Conservation (phyloP, 2,329 filamentous ascomycete species). For the Verticillium dahliae region DNA sequence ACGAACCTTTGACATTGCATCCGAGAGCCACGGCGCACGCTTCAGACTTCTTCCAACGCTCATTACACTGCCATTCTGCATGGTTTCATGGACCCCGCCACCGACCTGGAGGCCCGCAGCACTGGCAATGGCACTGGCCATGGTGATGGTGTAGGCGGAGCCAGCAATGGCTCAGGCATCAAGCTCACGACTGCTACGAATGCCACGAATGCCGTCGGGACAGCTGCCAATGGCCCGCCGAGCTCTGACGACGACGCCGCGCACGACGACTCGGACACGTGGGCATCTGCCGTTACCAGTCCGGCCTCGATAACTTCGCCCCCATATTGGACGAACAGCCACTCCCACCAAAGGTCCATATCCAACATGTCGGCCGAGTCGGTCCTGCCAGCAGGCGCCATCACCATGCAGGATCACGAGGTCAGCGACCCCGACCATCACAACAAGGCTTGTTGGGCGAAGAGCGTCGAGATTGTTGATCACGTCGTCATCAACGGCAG, state of each 20-base stretch:
- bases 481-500: conserved; percentile 51
- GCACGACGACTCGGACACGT: neutral
- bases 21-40: neutral
- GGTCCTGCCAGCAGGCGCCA: conserved; percentile 44
- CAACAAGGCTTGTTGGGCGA: conserved; percentile 58
- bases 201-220: neutral
- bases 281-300: conserved; percentile 6
- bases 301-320: conserved; percentile 26
- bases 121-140: conserved; percentile 5
- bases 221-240: neutral
- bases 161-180: neutral
- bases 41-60: neutral
- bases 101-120: conserved; percentile 8
- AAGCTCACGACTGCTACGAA: neutral
- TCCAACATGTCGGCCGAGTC: conserved; percentile 36
- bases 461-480: conserved; percentile 53
- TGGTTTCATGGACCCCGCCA: conserved; percentile 13
- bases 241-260: neutral
- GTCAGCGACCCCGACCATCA: conserved; percentile 40
- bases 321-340: conserved; percentile 35
- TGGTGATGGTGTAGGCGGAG: conserved; percentile 5
- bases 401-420: conserved; percentile 58
- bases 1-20: neutral
- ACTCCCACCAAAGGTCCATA: conserved; percentile 26
- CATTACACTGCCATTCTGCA: conserved; percentile 2